These are phyloP conservation scores for Crithidia acanthocephali DNA, from an alignment of 208 protist genomes.

Conservation along the genomic window DNA sequence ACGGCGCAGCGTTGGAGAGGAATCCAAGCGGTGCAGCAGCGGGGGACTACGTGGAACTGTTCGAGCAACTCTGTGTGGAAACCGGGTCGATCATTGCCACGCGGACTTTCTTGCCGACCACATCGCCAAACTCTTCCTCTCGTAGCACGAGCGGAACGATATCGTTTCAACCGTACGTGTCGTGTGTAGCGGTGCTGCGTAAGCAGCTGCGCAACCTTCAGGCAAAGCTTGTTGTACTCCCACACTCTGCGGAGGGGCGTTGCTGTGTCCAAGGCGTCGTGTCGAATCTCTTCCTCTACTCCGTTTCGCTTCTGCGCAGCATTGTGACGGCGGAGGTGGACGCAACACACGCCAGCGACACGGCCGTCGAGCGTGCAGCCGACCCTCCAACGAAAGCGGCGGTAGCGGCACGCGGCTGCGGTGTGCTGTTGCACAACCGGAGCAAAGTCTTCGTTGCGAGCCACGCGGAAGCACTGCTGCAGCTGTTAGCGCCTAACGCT, in stretches of 20 bases:
- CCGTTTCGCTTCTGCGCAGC: background rate
- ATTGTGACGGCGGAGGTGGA: background rate
- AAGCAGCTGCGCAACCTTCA: conserved; percentile 11
- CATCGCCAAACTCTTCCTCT: background rate
- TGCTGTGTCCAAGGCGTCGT: conserved; percentile 1
- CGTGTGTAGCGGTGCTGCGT: background rate
- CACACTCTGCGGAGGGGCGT: background rate
- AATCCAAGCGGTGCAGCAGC: background rate
- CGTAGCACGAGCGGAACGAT: background rate
- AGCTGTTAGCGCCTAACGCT: no score
- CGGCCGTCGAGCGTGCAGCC: background rate
- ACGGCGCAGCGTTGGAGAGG: background rate
- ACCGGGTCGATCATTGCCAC: background rate
- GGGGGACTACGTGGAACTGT: no score
- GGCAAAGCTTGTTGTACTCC: background rate
- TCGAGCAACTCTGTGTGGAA: conserved; percentile 5
- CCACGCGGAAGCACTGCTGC: conserved; percentile 1
- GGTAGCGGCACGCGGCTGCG: background rate
- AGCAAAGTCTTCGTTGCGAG: background rate
- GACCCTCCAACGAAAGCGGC: background rate
- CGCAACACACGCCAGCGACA: no score
- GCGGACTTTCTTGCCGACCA: background rate
- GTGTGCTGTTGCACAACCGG: background rate
- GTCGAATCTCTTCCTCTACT: conserved; percentile 1
- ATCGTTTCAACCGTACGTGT: background rate